phyloP scores from a whole-genome alignment of 306 rosid genomes.

The Prunus salicina region DNA sequence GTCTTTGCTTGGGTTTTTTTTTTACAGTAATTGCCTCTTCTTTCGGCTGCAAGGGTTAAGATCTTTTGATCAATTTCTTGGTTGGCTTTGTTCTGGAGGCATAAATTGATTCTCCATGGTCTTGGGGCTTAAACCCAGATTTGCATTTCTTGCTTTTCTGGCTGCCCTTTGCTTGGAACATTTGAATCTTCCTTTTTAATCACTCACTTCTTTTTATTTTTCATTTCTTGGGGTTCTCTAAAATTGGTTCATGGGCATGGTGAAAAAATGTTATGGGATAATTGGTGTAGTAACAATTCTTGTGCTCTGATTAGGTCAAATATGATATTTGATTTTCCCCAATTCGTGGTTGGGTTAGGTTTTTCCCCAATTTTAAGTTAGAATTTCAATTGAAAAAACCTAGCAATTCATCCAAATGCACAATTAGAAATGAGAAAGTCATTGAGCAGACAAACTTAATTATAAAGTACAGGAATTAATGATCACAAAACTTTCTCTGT shows the following conservation, averaged over 20 bases:
- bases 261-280: too few relatives aligned
- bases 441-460: too few relatives aligned
- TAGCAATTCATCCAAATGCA: too few relatives aligned
- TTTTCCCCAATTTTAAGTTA: too few relatives aligned
- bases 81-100: slow-evolving; percentile 76
- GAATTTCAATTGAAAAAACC: too few relatives aligned
- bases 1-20: neutral
- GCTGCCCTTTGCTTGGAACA: slow-evolving; percentile 39
- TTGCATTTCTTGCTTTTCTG: slow-evolving; percentile 25
- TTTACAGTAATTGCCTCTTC: slow-evolving; percentile 40
- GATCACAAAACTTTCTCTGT: too few relatives aligned
- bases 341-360: neutral
- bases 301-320: neutral
- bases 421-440: too few relatives aligned
- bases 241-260: too few relatives aligned
- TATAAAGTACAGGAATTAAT: too few relatives aligned
- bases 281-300: neutral
- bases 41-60: slow-evolving; percentile 75
- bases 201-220: neutral
- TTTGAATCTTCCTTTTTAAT: neutral
- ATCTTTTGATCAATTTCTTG: slow-evolving; percentile 68
- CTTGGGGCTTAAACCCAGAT: slow-evolving; percentile 38
- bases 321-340: neutral
- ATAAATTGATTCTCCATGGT: slow-evolving; percentile 32
- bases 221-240: neutral